These are phyloP conservation scores for Brassica rapa DNA, from an alignment of 345 rosid species.

Conservation along the genomic window DNA sequence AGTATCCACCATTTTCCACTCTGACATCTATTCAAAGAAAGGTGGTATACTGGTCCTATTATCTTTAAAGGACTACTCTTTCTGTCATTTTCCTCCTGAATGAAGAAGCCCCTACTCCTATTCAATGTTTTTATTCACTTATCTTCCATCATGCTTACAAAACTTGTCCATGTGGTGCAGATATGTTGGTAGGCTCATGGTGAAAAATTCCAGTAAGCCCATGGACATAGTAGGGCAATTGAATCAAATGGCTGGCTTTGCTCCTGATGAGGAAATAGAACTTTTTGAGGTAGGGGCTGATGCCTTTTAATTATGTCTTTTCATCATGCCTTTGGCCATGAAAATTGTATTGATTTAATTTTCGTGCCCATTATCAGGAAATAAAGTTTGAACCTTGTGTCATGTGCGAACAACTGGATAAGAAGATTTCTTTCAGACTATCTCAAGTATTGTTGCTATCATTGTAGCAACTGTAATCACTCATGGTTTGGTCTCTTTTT, in stretches of 20 bases:
- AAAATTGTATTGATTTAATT: constrained; percentile 18
- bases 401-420: constrained; percentile 91
- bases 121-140: neutral
- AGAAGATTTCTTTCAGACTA: constrained; percentile 60
- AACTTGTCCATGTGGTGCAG: constrained; percentile 46
- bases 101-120: constrained; percentile 6
- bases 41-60: neutral
- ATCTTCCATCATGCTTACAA: constrained; percentile 27
- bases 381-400: constrained; percentile 90
- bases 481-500: constrained; percentile 10
- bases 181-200: constrained; percentile 80
- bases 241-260: constrained; percentile 90
- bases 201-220: constrained; percentile 79
- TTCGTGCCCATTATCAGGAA: constrained; percentile 56
- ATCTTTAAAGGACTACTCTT: neutral
- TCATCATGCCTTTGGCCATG: constrained; percentile 9
- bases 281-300: constrained; percentile 72
- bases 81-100: constrained; percentile 10
- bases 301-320: constrained; percentile 7
- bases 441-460: constrained; percentile 63
- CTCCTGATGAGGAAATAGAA: constrained; percentile 83
- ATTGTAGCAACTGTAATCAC: constrained; percentile 9
- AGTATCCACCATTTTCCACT: constrained; percentile 5
- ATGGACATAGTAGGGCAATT: constrained; percentile 68
- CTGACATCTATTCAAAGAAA: constrained; percentile 15